A percentile compares a stretch with the other conserved stretches of the same genome.
phyloP scores from a whole-genome alignment of 108 stramenopile genomes.

The Nannochloropsis granulata region DNA sequence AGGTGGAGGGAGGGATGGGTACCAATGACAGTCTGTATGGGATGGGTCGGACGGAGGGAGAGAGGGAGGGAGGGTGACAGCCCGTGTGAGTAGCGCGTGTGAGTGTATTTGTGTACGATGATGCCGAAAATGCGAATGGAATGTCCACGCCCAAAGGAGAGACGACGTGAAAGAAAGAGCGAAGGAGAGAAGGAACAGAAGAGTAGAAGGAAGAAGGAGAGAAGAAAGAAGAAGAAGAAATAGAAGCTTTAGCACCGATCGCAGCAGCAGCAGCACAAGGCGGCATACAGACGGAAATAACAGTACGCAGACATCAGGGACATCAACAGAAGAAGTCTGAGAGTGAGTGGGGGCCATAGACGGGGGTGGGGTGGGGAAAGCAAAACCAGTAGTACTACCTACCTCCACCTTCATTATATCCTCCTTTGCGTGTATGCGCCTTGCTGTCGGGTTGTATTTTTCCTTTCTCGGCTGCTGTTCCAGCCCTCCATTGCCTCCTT shows the following conservation, averaged over 20 bases:
- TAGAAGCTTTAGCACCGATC: background rate
- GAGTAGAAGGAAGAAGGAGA: background rate
- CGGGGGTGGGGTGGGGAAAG: no score
- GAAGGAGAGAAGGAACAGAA: background rate
- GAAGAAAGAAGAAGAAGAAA: background rate
- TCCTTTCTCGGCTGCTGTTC: no score
- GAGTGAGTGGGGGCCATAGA: no score
- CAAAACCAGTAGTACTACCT: no score
- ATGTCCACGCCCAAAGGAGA: background rate
- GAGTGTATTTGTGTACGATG: no score
- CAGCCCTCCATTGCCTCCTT: no score
- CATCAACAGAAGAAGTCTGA: no score
- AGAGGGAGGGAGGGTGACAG: background rate
- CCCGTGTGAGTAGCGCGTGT: no score
- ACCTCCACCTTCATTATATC: no score
- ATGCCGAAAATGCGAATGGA: no score
- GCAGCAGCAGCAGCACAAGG: background rate
- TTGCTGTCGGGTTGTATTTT: no score
- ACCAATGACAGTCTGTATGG: background rate
- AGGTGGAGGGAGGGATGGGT: background rate
- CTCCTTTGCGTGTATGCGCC: no score
- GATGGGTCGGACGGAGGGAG: background rate
- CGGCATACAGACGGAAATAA: background rate
- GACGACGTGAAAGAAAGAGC: background rate
- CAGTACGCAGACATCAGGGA: background rate